Evolutionary conservation across 345 rosid species (phyloP).

Genomic region (Toxicodendron radicans): DNA sequence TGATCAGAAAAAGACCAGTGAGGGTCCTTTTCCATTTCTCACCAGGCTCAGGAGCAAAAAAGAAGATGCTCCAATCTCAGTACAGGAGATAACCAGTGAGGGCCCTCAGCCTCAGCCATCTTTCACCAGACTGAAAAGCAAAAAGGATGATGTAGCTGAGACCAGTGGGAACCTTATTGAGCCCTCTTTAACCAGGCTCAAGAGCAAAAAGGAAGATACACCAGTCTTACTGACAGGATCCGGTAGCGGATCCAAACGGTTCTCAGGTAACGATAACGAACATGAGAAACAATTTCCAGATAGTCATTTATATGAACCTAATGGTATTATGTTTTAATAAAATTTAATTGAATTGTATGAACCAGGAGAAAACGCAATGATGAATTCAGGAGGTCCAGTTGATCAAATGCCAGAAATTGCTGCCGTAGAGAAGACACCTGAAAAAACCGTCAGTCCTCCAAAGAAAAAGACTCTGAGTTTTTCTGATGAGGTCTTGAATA

Average conservation of each 20-base stretch:
- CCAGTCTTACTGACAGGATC: constrained; percentile 14
- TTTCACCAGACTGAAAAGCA: constrained; percentile 28
- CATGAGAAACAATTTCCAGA: constrained; percentile 5
- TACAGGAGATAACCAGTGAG: not conserved
- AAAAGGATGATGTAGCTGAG: constrained; percentile 18
- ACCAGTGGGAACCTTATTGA: constrained; percentile 6
- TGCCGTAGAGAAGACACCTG: constrained; percentile 11
- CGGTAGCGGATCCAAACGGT: constrained; percentile 8
- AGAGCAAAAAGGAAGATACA: constrained; percentile 31
- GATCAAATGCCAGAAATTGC: constrained; percentile 7
- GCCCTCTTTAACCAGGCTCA: constrained; percentile 21
- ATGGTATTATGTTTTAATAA: constrained; percentile 1
- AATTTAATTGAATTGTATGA: not conserved
- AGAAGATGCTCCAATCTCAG: constrained; percentile 17
- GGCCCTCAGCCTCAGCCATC: constrained; percentile 24
- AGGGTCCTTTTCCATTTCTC: constrained; percentile 14
- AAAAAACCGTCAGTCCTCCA: constrained; percentile 15
- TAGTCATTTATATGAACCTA: not conserved
- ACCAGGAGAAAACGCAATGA: constrained; percentile 23
- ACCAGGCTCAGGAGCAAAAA: constrained; percentile 31
- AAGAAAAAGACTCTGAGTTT: constrained; percentile 28
- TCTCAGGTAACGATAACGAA: constrained; percentile 25
- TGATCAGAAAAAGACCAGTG: constrained; percentile 15
- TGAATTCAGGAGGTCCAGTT: constrained; percentile 15
- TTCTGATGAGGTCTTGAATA: constrained; percentile 28